A percentile compares a stretch with the other conserved stretches of the same genome.
Conservation (phyloP, 1,139 yeast species). For the Lodderomyces jiufengensis region DNA sequence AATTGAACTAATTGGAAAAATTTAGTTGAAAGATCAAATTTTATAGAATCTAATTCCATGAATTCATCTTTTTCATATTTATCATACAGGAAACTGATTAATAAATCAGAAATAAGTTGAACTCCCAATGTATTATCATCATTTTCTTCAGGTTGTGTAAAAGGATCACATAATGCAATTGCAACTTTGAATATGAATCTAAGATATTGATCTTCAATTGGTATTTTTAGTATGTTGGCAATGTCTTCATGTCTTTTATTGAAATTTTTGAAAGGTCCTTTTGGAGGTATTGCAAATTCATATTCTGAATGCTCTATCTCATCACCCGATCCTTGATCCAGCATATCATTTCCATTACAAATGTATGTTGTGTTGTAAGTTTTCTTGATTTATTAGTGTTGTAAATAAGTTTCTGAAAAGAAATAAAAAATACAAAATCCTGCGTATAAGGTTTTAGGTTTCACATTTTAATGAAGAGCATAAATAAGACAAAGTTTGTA, state of each 20-base stretch:
- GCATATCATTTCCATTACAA: constrained; percentile 20
- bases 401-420: too few species aligned
- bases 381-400: not conserved
- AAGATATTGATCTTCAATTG: constrained; percentile 16
- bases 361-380: not conserved
- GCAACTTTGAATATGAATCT: constrained; percentile 26
- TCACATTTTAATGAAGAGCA: too few species aligned
- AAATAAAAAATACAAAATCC: too few species aligned
- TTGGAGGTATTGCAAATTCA: constrained; percentile 24
- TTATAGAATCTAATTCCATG: constrained; percentile 22
- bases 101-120: constrained; percentile 49
- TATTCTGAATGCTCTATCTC: constrained; percentile 21
- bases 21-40: constrained; percentile 34
- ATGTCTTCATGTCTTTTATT: constrained; percentile 21
- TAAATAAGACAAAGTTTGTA: too few species aligned
- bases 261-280: constrained; percentile 15
- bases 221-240: constrained; percentile 18
- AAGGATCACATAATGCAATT: constrained; percentile 57
- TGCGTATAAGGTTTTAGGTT: too few species aligned
- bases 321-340: constrained; percentile 19
- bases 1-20: constrained; percentile 43
- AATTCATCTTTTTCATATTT: constrained; percentile 8
- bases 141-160: constrained; percentile 66
- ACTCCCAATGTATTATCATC: constrained; percentile 50
- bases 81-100: constrained; percentile 38